Conservation (phyloP, 495 filamentous ascomycete species). For the Endocarpon pusillum region DNA sequence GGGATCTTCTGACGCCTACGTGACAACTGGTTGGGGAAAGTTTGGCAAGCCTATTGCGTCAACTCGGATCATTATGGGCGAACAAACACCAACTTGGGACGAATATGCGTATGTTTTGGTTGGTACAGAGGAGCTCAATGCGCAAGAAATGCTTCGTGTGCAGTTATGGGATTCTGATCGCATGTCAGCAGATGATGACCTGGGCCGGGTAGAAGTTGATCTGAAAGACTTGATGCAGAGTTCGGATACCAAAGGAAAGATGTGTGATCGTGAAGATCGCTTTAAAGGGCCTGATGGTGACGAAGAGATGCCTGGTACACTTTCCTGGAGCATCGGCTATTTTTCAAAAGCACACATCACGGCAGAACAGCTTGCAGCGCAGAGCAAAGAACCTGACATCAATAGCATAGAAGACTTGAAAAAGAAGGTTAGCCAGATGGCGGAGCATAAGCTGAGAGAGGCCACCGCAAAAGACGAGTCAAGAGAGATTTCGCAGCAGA, state of each 20-base stretch:
- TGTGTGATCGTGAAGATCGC: conserved; percentile 39
- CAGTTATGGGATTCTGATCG: conserved; percentile 60
- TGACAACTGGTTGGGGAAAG: conserved; percentile 57
- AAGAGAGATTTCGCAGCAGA: conserved; percentile 42
- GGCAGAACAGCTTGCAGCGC: conserved; percentile 31
- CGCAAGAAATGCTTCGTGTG: conserved; percentile 46
- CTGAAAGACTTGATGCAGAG: conserved; percentile 45
- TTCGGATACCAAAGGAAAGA: conserved; percentile 31
- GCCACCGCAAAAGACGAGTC: conserved; percentile 32
- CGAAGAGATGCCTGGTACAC: conserved; percentile 51
- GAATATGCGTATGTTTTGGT: conserved; percentile 50
- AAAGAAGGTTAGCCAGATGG: conserved; percentile 30
- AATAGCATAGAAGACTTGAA: conserved; percentile 34
- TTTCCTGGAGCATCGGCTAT: conserved; percentile 55
- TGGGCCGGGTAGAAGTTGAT: conserved; percentile 49
- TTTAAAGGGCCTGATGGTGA: conserved; percentile 40
- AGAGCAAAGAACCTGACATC: conserved; percentile 34
- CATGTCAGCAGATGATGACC: conserved; percentile 52
- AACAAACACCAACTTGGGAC: conserved; percentile 38
- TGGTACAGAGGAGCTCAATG: conserved; percentile 51
- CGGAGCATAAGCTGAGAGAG: conserved; percentile 43
- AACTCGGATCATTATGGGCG: not conserved
- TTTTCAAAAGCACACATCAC: conserved; percentile 45
- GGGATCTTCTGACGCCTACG: conserved; percentile 50
- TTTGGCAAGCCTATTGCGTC: conserved; percentile 40